Evolutionary conservation across 2,329 filamentous ascomycete genomes (phyloP).

Genomic region (Aspergillus latus): DNA sequence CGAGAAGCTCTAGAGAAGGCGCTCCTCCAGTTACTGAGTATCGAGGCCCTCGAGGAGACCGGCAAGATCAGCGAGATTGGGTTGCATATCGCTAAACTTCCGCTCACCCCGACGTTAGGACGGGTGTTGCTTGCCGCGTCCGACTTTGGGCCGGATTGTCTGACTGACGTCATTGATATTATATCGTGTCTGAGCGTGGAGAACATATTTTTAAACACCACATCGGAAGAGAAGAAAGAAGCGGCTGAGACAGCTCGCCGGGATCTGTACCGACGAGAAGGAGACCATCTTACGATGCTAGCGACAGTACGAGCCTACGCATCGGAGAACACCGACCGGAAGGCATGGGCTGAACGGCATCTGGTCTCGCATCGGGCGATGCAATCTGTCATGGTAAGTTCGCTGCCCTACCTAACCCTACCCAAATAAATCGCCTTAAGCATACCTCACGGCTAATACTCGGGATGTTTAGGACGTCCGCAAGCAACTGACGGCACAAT

Average conservation of each 20-base stretch:
- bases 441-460: neutral
- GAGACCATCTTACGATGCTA: slow-evolving; percentile 64
- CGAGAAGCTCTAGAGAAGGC: slow-evolving; percentile 78
- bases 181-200: slow-evolving; percentile 66
- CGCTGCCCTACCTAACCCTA: neutral
- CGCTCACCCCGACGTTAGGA: slow-evolving; percentile 76
- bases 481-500: slow-evolving; percentile 61
- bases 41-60: slow-evolving; percentile 71
- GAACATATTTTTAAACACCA: slow-evolving; percentile 61
- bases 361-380: slow-evolving; percentile 64
- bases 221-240: slow-evolving; percentile 61
- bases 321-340: slow-evolving; percentile 58
- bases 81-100: slow-evolving; percentile 75
- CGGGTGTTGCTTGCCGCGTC: slow-evolving; percentile 80
- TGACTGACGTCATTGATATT: slow-evolving; percentile 83
- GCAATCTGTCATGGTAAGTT: slow-evolving; percentile 59
- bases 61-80: slow-evolving; percentile 74
- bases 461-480: slow-evolving; percentile 51
- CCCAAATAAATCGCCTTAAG: neutral
- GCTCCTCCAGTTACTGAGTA: slow-evolving; percentile 72
- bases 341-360: slow-evolving; percentile 59
- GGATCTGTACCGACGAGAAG: slow-evolving; percentile 59
- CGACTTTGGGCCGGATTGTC: slow-evolving; percentile 67
- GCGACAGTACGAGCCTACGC: slow-evolving; percentile 61
- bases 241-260: slow-evolving; percentile 56